Percentiles rank a stretch among this genome's conserved stretches.
Evolutionary conservation across 2,329 filamentous ascomycete genomes (phyloP).

Genomic region (Nannizziopsis arthrosporioides): DNA sequence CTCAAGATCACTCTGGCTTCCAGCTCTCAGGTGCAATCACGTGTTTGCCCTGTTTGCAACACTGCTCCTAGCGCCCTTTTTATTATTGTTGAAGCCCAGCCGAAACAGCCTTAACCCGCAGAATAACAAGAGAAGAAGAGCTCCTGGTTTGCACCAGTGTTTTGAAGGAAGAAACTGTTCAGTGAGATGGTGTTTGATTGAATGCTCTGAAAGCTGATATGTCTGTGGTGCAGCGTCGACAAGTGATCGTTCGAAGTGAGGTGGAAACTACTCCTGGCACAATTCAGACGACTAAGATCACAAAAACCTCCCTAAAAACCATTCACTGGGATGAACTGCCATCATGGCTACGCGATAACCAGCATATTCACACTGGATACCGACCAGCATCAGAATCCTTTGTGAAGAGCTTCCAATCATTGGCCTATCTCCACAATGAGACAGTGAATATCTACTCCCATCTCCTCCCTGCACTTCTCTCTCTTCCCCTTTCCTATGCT

Average conservation of each 20-base stretch:
- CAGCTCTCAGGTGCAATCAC: not conserved
- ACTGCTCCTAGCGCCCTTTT: not conserved
- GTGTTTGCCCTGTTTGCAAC: constrained; percentile 23
- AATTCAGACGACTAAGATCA: not conserved
- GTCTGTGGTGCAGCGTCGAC: constrained; percentile 9
- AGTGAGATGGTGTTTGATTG: not conserved
- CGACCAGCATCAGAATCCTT: constrained; percentile 53
- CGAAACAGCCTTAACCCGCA: not conserved
- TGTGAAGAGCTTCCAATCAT: constrained; percentile 44
- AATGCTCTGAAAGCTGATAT: not conserved
- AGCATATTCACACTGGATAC: constrained; percentile 57
- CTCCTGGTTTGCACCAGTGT: not conserved
- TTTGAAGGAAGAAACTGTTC: not conserved
- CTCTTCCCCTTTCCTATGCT: constrained; percentile 41
- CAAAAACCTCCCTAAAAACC: constrained; percentile 19
- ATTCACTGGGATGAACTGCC: constrained; percentile 44
- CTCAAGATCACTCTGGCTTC: not conserved
- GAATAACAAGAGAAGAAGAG: not conserved
- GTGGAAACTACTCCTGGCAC: not conserved
- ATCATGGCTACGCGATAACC: constrained; percentile 52
- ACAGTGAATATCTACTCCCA: constrained; percentile 63
- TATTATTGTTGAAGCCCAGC: not conserved
- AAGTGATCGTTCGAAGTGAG: constrained; percentile 6
- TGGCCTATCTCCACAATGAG: constrained; percentile 56
- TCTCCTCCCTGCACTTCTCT: constrained; percentile 53